Evolutionary conservation across 192 early-diverging fungal species (phyloP).

Genomic region (Dissophora ornata): DNA sequence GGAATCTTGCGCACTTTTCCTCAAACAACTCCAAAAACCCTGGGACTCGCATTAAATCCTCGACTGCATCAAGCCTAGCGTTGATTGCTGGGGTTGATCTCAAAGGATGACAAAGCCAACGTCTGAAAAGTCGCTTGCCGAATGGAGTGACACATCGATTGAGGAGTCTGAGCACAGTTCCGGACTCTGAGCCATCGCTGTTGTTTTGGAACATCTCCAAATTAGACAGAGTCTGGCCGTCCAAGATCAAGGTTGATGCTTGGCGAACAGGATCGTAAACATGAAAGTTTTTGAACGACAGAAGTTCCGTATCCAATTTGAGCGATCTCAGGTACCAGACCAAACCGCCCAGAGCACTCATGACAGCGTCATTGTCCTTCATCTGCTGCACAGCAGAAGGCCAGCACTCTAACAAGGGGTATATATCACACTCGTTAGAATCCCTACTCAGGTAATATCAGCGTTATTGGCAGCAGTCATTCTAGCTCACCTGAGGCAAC

Average conservation of each 20-base stretch:
- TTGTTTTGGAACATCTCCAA: conserved; percentile 92
- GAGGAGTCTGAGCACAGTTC: conserved; percentile 88
- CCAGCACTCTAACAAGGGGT: conserved; percentile 50
- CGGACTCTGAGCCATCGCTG: conserved; percentile 74
- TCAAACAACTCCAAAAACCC: conserved; percentile 64
- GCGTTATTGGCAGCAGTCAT: background rate
- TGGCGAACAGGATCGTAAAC: conserved; percentile 87
- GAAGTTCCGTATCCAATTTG: conserved; percentile 86
- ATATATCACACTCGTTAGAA: too few relatives aligned
- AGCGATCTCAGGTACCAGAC: conserved; percentile 89
- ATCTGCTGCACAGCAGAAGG: conserved; percentile 33
- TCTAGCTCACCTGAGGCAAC: conserved; percentile 17
- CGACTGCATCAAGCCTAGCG: conserved; percentile 87
- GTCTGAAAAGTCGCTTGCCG: conserved; percentile 82
- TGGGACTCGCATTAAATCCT: conserved; percentile 73
- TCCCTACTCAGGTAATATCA: too few relatives aligned
- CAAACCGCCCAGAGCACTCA: conserved; percentile 76
- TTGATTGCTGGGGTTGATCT: conserved; percentile 76
- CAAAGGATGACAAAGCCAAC: conserved; percentile 93
- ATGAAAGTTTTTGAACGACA: conserved; percentile 87
- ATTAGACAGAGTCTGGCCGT: conserved; percentile 93
- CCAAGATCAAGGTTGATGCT: conserved; percentile 81
- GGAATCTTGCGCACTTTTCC: conserved; percentile 63
- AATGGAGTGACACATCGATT: conserved; percentile 90
- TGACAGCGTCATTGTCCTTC: conserved; percentile 26